Base-by-base conservation (phyloP, 1,284 basidiomycete species). In the Malassezia furfur region DNA sequence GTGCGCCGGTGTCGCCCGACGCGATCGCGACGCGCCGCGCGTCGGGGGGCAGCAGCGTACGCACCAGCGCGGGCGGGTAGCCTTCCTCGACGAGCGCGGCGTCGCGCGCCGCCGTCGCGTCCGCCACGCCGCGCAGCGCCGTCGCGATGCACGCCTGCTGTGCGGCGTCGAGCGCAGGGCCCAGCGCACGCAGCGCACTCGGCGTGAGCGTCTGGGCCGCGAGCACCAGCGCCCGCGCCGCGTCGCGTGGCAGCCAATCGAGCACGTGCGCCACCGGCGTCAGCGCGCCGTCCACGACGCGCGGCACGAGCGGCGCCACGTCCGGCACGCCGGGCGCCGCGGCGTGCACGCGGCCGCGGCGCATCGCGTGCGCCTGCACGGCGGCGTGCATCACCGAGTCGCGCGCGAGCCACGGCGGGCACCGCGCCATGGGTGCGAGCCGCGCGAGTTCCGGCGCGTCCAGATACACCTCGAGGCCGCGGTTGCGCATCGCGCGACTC, bases 401-500 rank as follows among this genome's bases (percentile, higher is more conserved):
- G 10, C 15, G 22, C 28, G 37, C 38, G 12, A 31, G 17, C 37
- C 35, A 9, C 14, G 36, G 5, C 11, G 17, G 48, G 10, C 25
- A 15, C 34, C 50, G 49, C 19, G 50, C 54, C 15, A 47, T 31
- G 5, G 54, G 48, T n/a, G 54, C 48, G 19, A 55, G 19, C 12
- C 21, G 30, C 35, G 25, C 48, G 8, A 32, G 9, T 10, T 32
- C 48, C 5, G 32, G 19, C 6, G 58, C 55, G 34, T 64, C 44
- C 22, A 72, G 48, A 2, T 48, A 81, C 35, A 98, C 81, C 75
- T 99, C 94, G 39, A 96, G 80, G 34, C 93, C 94, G 63, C 94
- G 84, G 75, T 99, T 99, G 38, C 94, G 84, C 94, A 99, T 99
- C 1, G 94, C 94, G 36, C 94, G 81, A 7, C 93, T 96, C 10